phyloP scores from a whole-genome alignment of 1,139 yeast species.

The Meyerozyma athensensis region DNA sequence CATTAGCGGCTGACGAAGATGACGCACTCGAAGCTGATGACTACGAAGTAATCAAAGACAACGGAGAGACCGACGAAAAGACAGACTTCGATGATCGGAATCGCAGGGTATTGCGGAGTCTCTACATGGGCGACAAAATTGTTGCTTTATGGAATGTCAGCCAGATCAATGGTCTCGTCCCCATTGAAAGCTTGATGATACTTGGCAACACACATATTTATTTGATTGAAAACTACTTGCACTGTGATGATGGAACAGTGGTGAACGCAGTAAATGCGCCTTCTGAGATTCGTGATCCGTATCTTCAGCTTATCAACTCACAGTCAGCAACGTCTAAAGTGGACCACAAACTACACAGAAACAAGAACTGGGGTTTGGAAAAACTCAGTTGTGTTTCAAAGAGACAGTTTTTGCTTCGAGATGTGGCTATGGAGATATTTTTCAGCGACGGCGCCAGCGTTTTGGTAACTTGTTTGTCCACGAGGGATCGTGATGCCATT shows the following conservation, averaged over 20 bases:
- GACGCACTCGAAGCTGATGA: constrained; percentile 46
- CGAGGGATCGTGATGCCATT: constrained; percentile 51
- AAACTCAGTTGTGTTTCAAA: constrained; percentile 61
- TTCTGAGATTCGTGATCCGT: constrained; percentile 55
- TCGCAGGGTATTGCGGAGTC: constrained; percentile 63
- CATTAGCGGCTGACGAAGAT: constrained; percentile 25
- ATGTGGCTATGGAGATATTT: constrained; percentile 73
- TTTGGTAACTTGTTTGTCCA: constrained; percentile 51
- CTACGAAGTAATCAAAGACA: constrained; percentile 13
- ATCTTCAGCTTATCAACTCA: constrained; percentile 51
- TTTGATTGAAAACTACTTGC: constrained; percentile 65
- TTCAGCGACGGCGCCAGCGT: constrained; percentile 69
- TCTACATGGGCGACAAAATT: constrained; percentile 69
- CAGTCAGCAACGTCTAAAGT: constrained; percentile 23
- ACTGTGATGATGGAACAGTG: constrained; percentile 55
- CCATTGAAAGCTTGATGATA: constrained; percentile 68
- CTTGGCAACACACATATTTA: constrained; percentile 61
- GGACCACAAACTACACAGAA: constrained; percentile 33
- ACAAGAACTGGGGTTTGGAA: constrained; percentile 52
- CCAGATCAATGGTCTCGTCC: constrained; percentile 66
- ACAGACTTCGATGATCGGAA: constrained; percentile 59
- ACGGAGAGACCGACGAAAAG: constrained; percentile 23
- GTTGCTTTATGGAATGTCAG: constrained; percentile 70
- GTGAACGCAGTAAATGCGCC: constrained; percentile 68
- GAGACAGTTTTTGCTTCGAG: constrained; percentile 69